phyloP scores from a whole-genome alignment of 345 rosid genomes.

The Camelina laxa region DNA sequence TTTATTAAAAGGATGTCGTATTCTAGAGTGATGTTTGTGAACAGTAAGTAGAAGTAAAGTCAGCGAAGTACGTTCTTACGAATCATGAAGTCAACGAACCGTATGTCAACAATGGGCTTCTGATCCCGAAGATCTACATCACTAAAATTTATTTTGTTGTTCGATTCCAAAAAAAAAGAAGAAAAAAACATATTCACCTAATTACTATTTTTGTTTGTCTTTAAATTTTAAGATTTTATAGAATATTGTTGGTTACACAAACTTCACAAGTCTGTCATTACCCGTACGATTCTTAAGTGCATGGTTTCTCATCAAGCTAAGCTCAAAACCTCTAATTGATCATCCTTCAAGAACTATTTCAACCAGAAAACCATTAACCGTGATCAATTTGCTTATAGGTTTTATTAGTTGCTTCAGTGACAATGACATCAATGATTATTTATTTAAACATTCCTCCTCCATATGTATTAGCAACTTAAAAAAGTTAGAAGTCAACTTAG shows the following conservation, averaged over 20 bases:
- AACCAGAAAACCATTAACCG: neutral
- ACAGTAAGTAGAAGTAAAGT: neutral
- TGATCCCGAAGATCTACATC: neutral
- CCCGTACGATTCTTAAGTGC: neutral
- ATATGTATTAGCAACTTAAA: neutral
- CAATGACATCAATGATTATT: neutral
- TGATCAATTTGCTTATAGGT: neutral
- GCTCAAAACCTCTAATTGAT: neutral
- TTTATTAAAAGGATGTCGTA: neutral
- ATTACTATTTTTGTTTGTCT: too few species aligned
- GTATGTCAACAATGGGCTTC: neutral
- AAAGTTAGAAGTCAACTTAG: slow-evolving; percentile 2
- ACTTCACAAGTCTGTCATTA: neutral
- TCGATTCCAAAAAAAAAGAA: neutral
- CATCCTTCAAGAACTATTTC: neutral
- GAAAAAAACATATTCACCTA: too few species aligned
- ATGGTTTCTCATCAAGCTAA: neutral
- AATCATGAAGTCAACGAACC: neutral
- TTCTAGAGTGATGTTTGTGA: neutral
- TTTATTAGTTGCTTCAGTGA: neutral
- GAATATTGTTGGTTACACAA: neutral
- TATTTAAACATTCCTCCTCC: neutral
- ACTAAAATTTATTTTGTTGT: neutral
- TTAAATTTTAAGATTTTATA: too few species aligned
- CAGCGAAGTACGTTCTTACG: slow-evolving; percentile 9